A percentile compares a stretch with the other conserved stretches of the same genome.
Evolutionary conservation across 208 protist species (phyloP).

Genomic region (Leishmania arabica): DNA sequence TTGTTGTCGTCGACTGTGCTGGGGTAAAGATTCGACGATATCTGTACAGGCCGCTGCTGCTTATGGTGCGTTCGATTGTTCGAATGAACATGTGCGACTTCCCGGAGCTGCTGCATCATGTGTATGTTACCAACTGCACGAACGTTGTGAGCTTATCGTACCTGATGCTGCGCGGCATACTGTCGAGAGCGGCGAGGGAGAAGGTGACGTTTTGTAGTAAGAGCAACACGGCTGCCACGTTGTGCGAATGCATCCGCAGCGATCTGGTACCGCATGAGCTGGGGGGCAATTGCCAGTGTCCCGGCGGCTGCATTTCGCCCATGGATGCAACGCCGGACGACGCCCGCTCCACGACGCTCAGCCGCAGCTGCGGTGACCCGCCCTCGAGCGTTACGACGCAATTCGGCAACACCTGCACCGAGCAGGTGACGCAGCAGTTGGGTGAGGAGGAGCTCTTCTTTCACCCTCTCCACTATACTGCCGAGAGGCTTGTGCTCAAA

Average conservation of each 20-base stretch:
- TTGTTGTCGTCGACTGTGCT: conserved; percentile 53
- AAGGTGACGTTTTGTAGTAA: conserved; percentile 57
- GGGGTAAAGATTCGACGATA: conserved; percentile 33
- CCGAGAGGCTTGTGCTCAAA: conserved; percentile 30
- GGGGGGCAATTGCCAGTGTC: conserved; percentile 52
- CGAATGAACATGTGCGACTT: conserved; percentile 45
- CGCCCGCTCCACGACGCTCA: neutral
- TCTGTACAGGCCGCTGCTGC: conserved; percentile 37
- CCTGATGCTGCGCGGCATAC: conserved; percentile 24
- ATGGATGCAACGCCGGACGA: neutral
- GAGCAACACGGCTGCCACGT: conserved; percentile 27
- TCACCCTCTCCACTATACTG: conserved; percentile 21
- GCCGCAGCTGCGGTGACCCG: neutral
- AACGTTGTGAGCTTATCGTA: conserved; percentile 37
- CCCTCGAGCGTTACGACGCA: neutral
- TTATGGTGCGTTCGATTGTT: conserved; percentile 44
- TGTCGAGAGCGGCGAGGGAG: conserved; percentile 28
- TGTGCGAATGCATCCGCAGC: conserved; percentile 42
- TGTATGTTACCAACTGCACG: conserved; percentile 63
- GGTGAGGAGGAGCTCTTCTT: neutral
- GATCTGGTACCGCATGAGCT: conserved; percentile 49
- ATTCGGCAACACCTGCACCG: neutral
- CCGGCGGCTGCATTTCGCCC: conserved; percentile 42
- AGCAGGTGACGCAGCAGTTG: conserved; percentile 1
- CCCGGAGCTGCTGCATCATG: conserved; percentile 56